Evolutionary conservation across 164 flowering plant species (phyloP), one percentile per base, ranked within the genome.

Genomic region (Umbellularia californica): DNA sequence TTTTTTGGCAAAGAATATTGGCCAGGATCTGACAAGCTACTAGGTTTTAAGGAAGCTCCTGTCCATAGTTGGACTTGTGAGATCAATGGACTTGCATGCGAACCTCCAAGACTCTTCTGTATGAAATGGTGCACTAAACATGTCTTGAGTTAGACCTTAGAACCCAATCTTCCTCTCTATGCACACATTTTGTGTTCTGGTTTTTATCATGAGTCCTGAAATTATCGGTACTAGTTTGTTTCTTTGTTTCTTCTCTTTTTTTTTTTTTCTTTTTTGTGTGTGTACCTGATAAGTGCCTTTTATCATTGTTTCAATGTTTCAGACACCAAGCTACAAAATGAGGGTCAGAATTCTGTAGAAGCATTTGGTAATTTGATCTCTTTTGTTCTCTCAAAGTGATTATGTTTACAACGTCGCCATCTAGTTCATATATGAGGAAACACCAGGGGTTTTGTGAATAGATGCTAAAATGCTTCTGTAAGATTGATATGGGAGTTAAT

Each of bases 311-410:
- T 20, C 60, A 55, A 15, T 55, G 60, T 55, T 55, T 55, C 60
- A 55, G 60, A 55, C 19, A 2, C 20, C 3, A 91, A 88, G 82
- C 81, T 86, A 28, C 87, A 88, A 19, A 73, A 52, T 24, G 94
- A 91, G 30, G 88, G 92, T 74, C 86, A 83, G 71, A 82, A 80
- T 69, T 71, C 68, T 22, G 20, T 72, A 28, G 97, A 90, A 77
- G 84, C 87, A 65, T 89, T 84, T 80, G 95, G 97, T 93, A 83
- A 85, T 87, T 74, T 73, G 63, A 52, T 77, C 41, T 60, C 24
- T 22, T 51, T 11, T 28, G 64, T 17, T n/a, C 12, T 30, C 22
- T 22, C 51, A 30, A 13, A 30, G 28, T 6, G 47, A 67, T 28
- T 7, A 47, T 41, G 17, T n/a, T 22, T 41, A 41, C 55, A 47